Conservation (phyloP, 2,329 filamentous ascomycete species). For the Venturiaceae sp. region DNA sequence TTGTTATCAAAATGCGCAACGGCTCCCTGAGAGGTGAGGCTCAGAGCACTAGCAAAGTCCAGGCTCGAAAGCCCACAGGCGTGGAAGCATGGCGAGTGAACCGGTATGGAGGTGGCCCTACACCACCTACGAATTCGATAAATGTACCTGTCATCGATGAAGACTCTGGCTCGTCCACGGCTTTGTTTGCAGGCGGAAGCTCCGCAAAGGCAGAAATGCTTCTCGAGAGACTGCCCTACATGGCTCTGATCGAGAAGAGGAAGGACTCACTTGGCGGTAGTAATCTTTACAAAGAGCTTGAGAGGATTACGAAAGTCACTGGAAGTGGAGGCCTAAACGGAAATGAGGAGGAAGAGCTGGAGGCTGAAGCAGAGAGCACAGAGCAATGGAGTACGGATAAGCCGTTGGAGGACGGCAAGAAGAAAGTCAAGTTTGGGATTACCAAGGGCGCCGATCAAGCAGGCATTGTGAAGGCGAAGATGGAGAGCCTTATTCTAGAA, state of each 20-base stretch:
- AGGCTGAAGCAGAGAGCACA: conserved; percentile 6
- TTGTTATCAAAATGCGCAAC: conserved; percentile 49
- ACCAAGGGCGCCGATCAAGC: conserved; percentile 9
- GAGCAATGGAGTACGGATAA: conserved; percentile 35
- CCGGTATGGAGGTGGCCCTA: conserved; percentile 1
- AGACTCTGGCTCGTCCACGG: not conserved
- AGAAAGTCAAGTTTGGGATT: conserved; percentile 14
- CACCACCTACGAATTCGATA: conserved; percentile 2
- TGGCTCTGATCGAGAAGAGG: conserved; percentile 51
- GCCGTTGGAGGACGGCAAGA: conserved; percentile 19
- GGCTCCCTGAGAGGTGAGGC: conserved; percentile 18
- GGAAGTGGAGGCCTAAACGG: conserved; percentile 34
- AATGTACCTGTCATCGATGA: not conserved
- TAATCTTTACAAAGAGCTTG: conserved; percentile 43
- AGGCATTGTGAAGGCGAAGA: conserved; percentile 14
- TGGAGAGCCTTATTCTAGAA: conserved; percentile 29
- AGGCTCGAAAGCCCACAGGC: conserved; percentile 10
- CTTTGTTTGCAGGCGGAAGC: conserved; percentile 40
- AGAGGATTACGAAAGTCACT: conserved; percentile 58
- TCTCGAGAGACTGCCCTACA: conserved; percentile 79
- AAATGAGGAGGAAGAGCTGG: conserved; percentile 21
- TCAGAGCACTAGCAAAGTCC: conserved; percentile 9
- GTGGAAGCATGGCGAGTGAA: conserved; percentile 28
- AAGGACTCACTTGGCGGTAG: conserved; percentile 16
- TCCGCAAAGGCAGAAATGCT: conserved; percentile 65